phyloP scores from a whole-genome alignment of 352 stramenopile species.

The Phytophthora kernoviae region DNA sequence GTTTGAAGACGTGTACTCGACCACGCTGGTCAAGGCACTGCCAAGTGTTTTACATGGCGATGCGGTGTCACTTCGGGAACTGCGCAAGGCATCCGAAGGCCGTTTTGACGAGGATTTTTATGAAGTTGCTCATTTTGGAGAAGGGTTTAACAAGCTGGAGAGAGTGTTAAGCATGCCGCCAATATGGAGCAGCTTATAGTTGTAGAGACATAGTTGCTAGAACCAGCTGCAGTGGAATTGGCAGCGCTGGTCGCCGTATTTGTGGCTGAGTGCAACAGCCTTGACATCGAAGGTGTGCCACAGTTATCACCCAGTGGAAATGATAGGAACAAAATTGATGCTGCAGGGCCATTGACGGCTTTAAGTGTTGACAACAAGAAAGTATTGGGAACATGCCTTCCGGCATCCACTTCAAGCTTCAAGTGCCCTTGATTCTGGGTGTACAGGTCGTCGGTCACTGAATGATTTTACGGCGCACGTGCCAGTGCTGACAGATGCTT shows the following conservation, averaged over 20 bases:
- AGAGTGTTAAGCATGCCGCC: constrained; percentile 44
- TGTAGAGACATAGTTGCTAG: constrained; percentile 59
- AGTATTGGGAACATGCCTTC: constrained; percentile 59
- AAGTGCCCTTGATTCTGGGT: constrained; percentile 76
- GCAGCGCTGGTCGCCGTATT: constrained; percentile 66
- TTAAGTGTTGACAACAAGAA: constrained; percentile 75
- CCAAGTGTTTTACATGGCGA: constrained; percentile 76
- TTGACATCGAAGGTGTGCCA: constrained; percentile 62
- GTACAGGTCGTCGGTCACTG: constrained; percentile 61
- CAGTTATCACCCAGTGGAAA: constrained; percentile 28
- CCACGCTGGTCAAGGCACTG: constrained; percentile 50
- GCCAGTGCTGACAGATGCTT: constrained; percentile 29
- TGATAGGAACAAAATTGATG: constrained; percentile 4
- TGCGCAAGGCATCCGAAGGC: constrained; percentile 79
- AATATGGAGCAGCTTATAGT: constrained; percentile 53
- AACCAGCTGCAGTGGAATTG: constrained; percentile 56
- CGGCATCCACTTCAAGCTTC: constrained; percentile 47
- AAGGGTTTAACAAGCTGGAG: constrained; percentile 79
- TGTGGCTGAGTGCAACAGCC: constrained; percentile 59
- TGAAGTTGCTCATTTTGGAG: constrained; percentile 55
- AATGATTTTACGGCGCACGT: constrained; percentile 70
- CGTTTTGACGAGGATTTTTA: constrained; percentile 67
- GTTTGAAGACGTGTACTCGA: constrained; percentile 56
- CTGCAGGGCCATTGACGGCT: constrained; percentile 20
- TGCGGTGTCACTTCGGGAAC: constrained; percentile 66